Conservation (phyloP, 352 stramenopile species). For the Globisporangium middletonii region DNA sequence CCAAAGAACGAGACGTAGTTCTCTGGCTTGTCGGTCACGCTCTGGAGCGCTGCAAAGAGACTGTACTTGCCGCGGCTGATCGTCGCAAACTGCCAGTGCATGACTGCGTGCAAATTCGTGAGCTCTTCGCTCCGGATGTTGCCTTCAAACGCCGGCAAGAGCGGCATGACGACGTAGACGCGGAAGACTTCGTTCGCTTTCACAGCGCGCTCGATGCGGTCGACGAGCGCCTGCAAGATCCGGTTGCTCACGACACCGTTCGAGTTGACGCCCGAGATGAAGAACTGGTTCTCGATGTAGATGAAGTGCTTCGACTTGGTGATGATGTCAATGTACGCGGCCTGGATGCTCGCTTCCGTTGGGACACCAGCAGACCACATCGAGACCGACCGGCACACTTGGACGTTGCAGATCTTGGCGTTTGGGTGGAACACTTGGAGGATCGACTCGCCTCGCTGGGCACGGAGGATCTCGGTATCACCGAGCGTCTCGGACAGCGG, state of each 20-base stretch:
- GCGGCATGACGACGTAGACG: slow-evolving; percentile 82
- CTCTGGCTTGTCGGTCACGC: slow-evolving; percentile 57
- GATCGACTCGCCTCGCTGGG: slow-evolving; percentile 57
- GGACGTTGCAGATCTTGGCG: slow-evolving; percentile 69
- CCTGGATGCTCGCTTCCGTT: slow-evolving; percentile 78
- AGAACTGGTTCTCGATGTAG: slow-evolving; percentile 94
- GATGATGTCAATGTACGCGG: slow-evolving; percentile 83
- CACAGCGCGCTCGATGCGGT: slow-evolving; percentile 79
- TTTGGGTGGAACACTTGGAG: slow-evolving; percentile 65
- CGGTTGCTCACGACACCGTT: slow-evolving; percentile 79
- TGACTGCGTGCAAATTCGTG: slow-evolving; percentile 82
- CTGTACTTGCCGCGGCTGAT: slow-evolving; percentile 78
- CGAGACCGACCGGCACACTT: slow-evolving; percentile 80
- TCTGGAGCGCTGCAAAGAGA: slow-evolving; percentile 64
- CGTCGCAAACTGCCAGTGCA: slow-evolving; percentile 87
- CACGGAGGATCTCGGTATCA: slow-evolving; percentile 48
- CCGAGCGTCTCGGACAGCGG: slow-evolving; percentile 23
- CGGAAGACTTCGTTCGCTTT: slow-evolving; percentile 67
- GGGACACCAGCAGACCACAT: slow-evolving; percentile 84
- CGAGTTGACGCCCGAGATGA: slow-evolving; percentile 78
- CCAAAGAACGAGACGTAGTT: slow-evolving; percentile 83
- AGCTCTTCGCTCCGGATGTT: slow-evolving; percentile 80
- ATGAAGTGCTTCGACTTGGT: slow-evolving; percentile 75
- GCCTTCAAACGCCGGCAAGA: slow-evolving; percentile 79
- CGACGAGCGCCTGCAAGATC: slow-evolving; percentile 75